phyloP scores from a whole-genome alignment of 306 rosid species.

The Medicago lupulina region DNA sequence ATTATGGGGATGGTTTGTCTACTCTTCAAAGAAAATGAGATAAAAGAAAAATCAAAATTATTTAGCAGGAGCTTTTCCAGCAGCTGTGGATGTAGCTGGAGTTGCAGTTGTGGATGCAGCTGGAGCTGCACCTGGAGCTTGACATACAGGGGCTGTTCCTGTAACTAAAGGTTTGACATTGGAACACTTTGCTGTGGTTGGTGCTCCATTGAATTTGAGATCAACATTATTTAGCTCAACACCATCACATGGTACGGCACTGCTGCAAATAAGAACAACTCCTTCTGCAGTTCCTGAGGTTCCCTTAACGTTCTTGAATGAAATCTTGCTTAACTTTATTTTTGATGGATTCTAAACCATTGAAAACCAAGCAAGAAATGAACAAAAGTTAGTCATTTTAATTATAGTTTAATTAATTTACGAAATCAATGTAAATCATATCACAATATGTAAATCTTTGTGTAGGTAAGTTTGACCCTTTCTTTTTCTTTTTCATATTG shows the following conservation, averaged over 20 bases:
- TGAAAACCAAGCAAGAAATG: not conserved
- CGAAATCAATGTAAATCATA: too few species aligned
- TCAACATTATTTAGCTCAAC: constrained; percentile 16
- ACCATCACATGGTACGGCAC: constrained; percentile 17
- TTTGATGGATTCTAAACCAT: not conserved
- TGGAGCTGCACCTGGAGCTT: not conserved
- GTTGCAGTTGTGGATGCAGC: too few species aligned
- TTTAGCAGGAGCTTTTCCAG: too few species aligned
- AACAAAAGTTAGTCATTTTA: not conserved
- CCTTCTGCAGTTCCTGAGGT: constrained; percentile 12
- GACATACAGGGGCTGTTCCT: constrained; percentile 27
- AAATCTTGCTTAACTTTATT: not conserved
- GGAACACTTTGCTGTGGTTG: not conserved
- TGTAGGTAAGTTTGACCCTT: too few species aligned
- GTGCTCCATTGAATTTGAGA: not conserved
- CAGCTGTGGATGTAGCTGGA: not conserved
- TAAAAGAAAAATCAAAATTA: not conserved
- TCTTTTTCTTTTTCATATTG: too few species aligned
- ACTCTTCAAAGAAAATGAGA: not conserved
- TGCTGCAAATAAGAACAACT: not conserved
- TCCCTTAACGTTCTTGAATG: not conserved
- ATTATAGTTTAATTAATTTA: too few species aligned
- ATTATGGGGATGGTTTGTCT: not conserved
- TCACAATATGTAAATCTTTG: too few species aligned
- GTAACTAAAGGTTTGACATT: constrained; percentile 15